Evolutionary conservation across 169 alveolate species (phyloP).

Genomic region (Babesia sp.): DNA sequence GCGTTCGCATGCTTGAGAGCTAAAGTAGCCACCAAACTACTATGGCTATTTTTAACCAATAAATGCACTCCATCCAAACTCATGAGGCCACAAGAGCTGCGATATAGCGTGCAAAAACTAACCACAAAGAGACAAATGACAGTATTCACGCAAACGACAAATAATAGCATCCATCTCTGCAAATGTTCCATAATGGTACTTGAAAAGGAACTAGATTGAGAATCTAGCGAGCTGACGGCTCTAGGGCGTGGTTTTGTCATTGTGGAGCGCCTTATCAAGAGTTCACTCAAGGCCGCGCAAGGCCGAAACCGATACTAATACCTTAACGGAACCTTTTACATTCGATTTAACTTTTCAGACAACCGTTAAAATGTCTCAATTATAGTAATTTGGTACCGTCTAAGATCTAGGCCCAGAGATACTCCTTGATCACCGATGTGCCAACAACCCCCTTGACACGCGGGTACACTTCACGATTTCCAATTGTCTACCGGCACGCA

Average conservation of each 20-base stretch:
- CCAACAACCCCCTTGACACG: not conserved
- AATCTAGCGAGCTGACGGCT: too few relatives aligned
- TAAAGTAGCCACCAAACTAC: constrained; percentile 1
- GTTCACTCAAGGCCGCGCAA: not conserved
- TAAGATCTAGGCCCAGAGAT: too few relatives aligned
- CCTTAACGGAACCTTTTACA: too few relatives aligned
- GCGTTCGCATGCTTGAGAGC: constrained; percentile 13
- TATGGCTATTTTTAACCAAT: not conserved
- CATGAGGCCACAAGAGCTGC: constrained; percentile 2
- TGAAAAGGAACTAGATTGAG: too few relatives aligned
- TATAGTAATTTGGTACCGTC: too few relatives aligned
- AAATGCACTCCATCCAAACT: constrained; percentile 14
- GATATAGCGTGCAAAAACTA: constrained; percentile 5
- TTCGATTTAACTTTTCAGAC: too few relatives aligned
- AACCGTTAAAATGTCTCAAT: too few relatives aligned
- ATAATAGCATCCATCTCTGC: not conserved
- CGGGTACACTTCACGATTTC: not conserved
- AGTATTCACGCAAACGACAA: not conserved
- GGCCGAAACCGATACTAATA: not conserved
- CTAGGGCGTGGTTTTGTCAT: too few relatives aligned
- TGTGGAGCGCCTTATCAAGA: too few relatives aligned
- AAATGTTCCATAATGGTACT: too few relatives aligned
- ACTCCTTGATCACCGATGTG: too few relatives aligned
- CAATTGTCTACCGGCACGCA: not conserved
- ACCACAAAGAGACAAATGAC: constrained; percentile 4